Conservation (phyloP, 768 basidiomycete genomes). For the Suillus variegatus region DNA sequence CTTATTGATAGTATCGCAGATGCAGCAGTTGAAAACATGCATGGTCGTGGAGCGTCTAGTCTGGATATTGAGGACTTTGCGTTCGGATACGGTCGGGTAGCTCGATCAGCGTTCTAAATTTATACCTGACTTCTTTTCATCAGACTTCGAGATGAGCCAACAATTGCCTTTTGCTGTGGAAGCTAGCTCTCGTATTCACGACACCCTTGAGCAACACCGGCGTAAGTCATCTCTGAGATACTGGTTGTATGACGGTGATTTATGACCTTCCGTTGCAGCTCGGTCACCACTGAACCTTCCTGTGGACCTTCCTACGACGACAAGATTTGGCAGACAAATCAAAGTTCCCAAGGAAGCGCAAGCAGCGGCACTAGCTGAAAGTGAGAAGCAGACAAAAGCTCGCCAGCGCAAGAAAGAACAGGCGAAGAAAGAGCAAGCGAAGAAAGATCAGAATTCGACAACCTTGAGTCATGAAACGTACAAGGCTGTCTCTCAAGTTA, state of each 20-base stretch:
- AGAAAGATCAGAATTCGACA: background rate
- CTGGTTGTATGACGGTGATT: conserved; percentile 5
- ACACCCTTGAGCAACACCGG: conserved; percentile 11
- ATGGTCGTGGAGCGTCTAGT: conserved; percentile 13
- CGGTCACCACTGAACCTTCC: conserved; percentile 9
- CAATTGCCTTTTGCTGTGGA: conserved; percentile 31
- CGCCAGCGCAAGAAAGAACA: conserved; percentile 5
- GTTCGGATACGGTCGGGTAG: conserved; percentile 29
- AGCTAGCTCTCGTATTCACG: conserved; percentile 24
- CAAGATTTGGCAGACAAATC: conserved; percentile 25
- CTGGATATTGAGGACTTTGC: conserved; percentile 28
- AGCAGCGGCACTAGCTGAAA: conserved; percentile 11
- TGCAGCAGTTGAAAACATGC: conserved; percentile 28
- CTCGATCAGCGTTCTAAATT: background rate
- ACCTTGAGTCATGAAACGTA: background rate
- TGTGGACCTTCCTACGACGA: conserved; percentile 14
- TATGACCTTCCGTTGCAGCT: conserved; percentile 14
- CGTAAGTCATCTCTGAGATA: conserved; percentile 17
- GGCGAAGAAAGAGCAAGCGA: conserved; percentile 14
- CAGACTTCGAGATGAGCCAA: conserved; percentile 33
- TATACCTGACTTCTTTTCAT: background rate
- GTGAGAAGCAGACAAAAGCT: background rate
- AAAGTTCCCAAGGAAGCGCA: conserved; percentile 23
- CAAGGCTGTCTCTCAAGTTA: background rate
- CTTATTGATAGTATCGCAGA: conserved; percentile 27